These are phyloP conservation scores for Rhizoctonia solani DNA, from an alignment of 1,284 basidiomycete species.

Conservation along the genomic window DNA sequence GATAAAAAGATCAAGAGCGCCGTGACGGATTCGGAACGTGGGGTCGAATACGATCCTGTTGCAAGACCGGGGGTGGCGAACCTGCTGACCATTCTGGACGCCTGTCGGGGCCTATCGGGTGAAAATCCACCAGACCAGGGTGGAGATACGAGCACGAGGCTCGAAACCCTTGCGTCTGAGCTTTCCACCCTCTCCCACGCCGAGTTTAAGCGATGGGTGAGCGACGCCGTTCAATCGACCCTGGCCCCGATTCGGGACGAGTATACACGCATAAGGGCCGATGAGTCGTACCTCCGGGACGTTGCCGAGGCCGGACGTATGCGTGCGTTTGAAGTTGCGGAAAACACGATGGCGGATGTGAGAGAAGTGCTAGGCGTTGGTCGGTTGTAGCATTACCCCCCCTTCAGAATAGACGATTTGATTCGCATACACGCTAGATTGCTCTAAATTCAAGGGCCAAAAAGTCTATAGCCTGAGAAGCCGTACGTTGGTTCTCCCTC, in stretches of 20 bases:
- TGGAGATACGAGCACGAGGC: slow-evolving; percentile 30
- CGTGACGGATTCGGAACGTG: slow-evolving; percentile 79
- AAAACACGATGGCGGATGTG: slow-evolving; percentile 56
- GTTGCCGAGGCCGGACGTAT: slow-evolving; percentile 68
- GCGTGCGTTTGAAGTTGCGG: slow-evolving; percentile 65
- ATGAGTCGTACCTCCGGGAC: slow-evolving; percentile 63
- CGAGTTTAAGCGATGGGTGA: slow-evolving; percentile 72
- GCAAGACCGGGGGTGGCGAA: slow-evolving; percentile 83
- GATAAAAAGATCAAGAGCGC: slow-evolving; percentile 74
- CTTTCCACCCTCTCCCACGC: slow-evolving; percentile 66
- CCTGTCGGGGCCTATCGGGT: slow-evolving; percentile 49
- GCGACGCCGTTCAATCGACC: slow-evolving; percentile 71
- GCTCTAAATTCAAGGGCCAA: slow-evolving; percentile 3
- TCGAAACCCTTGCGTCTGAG: slow-evolving; percentile 51
- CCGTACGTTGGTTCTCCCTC: neutral
- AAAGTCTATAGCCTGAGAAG: neutral
- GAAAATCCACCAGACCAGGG: neutral
- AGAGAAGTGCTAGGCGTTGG: slow-evolving; percentile 21
- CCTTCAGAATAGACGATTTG: too few species aligned
- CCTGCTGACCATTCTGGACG: slow-evolving; percentile 75
- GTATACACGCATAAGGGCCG: slow-evolving; percentile 65
- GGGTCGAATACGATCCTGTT: slow-evolving; percentile 78
- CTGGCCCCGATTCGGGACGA: slow-evolving; percentile 72
- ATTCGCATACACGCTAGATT: too few species aligned
- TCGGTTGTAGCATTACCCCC: neutral